A percentile compares a stretch with the other conserved stretches of the same genome.
Conservation (phyloP, 371 early-diverging fungal species). For the Furculomyces boomerangus region DNA sequence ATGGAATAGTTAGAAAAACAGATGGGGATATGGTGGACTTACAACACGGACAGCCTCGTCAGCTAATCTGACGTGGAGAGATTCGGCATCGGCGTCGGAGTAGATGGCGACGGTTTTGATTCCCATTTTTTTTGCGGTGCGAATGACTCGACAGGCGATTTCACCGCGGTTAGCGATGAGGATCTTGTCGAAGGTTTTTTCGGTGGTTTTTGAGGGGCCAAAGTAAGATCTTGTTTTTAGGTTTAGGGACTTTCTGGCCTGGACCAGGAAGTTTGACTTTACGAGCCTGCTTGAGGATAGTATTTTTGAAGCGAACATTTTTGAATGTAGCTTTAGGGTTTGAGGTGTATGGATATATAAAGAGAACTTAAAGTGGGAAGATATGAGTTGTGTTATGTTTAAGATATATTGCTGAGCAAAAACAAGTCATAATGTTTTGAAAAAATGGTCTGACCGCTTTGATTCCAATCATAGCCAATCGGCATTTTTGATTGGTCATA, state of each 20-base stretch:
- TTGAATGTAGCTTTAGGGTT: too few relatives aligned
- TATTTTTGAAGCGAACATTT: not conserved
- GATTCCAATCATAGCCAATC: too few relatives aligned
- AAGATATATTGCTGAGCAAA: too few relatives aligned
- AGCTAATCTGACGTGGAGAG: conserved; percentile 69
- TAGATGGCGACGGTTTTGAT: conserved; percentile 92
- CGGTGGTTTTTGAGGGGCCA: conserved; percentile 5
- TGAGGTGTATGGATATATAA: too few relatives aligned
- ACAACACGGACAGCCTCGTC: conserved; percentile 50
- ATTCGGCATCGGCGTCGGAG: conserved; percentile 74
- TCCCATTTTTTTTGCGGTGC: conserved; percentile 72
- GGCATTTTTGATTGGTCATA: too few relatives aligned
- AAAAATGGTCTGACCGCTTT: too few relatives aligned
- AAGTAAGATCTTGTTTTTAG: not conserved
- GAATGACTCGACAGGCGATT: conserved; percentile 76
- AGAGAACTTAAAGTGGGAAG: too few relatives aligned
- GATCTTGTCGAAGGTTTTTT: conserved; percentile 51
- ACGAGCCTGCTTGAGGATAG: not conserved
- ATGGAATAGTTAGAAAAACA: not conserved
- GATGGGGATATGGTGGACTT: not conserved
- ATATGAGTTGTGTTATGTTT: too few relatives aligned
- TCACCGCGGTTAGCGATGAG: conserved; percentile 80
- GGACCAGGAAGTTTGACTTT: not conserved
- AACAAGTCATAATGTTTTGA: too few relatives aligned
- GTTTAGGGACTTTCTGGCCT: not conserved